Base-by-base conservation (phyloP, 768 basidiomycete genomes). In the Pholiota conissans region DNA sequence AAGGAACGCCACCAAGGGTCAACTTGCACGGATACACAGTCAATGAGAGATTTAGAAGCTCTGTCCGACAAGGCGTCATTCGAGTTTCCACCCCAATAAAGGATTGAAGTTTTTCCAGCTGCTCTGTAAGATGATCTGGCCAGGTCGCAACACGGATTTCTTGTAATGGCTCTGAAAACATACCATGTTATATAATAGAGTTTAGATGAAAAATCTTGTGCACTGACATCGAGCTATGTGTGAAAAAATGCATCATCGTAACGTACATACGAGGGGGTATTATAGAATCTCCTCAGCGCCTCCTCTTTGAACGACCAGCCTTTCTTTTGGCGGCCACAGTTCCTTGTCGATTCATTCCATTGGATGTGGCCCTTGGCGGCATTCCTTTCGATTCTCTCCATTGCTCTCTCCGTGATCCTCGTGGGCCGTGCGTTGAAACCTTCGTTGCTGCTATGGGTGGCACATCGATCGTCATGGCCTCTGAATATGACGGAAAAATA, bases 331-430 rank as follows among this genome's bases (percentile, higher is more conserved):
- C 87, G 37, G 82, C 83, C 14, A 83, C 55, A 11, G 73, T 74
- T 29, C 89, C 90, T 67, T 91, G 87, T 34, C 85, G 79, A 65
- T 90, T 91, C 79, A 86, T 80, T 30, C 81, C 83, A 37, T 69
- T 75, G 8, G 78, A 68, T 59, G 76, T 77, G 7, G 82, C 77
- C 61, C 81, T 69, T 24, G 84, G 72, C 7, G 75, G 66, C 71
- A 91, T 66, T 28, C 93, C 93, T 69, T 93, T 95, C 22, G 92
- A 87, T 55, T 74, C 74, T 68, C 92, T 77, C 93, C 93, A 95
- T 62, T 85, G 79, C 68, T 93, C 93, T 61, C 90, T 79, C 58
- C 93, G 77, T 48, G 90, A 89, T 49, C 79, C 76, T 29, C 92
- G 84, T 2, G 87, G 82, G 11, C 93, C 93, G 64, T 94, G 91